These are phyloP conservation scores for Diaporthe eres DNA, from an alignment of 2,329 filamentous ascomycete species.

Conservation along the genomic window DNA sequence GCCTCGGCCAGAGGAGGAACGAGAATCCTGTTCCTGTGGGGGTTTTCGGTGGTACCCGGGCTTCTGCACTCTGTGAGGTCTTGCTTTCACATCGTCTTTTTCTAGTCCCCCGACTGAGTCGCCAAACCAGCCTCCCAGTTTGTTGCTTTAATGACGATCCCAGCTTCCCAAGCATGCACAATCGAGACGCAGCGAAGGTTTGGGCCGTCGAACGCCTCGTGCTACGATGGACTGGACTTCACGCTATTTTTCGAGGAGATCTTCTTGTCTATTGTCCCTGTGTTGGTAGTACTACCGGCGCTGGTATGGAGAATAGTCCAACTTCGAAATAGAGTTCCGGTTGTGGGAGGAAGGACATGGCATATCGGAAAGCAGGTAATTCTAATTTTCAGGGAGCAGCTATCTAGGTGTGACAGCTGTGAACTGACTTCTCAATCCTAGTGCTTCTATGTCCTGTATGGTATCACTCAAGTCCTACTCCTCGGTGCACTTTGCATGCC, in stretches of 20 bases:
- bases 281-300: not conserved
- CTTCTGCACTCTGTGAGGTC: not conserved
- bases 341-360: not conserved
- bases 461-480: not conserved
- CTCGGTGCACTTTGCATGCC: not conserved
- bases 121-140: not conserved
- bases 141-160: not conserved
- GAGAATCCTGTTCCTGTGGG: not conserved
- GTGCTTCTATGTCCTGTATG: not conserved
- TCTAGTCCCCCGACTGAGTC: not conserved
- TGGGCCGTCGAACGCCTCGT: not conserved
- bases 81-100: not conserved
- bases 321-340: not conserved
- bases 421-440: not conserved
- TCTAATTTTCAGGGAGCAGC: not conserved
- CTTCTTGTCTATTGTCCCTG: not conserved
- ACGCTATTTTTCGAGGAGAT: not conserved
- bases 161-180: not conserved
- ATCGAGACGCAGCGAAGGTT: not conserved
- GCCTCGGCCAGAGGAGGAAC: not conserved
- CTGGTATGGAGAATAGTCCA: not conserved
- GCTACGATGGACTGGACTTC: not conserved
- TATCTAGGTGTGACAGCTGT: not conserved
- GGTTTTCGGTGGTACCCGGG: not conserved
- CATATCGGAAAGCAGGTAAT: not conserved